Conservation (phyloP, 2,329 filamentous ascomycete genomes). For the Colletotrichum musae region DNA sequence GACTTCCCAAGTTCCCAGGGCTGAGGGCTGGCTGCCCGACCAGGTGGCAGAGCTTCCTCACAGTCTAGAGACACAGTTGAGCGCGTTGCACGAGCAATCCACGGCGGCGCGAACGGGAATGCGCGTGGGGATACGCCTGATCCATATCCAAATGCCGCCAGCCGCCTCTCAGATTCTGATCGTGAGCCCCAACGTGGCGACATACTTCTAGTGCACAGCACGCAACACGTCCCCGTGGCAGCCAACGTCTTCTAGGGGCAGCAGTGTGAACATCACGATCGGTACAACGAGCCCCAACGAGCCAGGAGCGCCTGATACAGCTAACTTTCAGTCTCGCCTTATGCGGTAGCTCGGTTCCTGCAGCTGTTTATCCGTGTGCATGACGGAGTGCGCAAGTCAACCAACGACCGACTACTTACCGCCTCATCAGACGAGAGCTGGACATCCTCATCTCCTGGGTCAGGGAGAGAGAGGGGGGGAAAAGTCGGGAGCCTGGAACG, state of each 20-base stretch:
- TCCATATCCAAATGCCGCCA: conserved; percentile 7
- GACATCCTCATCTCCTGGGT: background rate
- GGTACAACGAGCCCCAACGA: too few species aligned
- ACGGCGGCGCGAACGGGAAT: background rate
- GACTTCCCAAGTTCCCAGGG: conserved; percentile 17
- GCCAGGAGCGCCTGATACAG: too few species aligned
- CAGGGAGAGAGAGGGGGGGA: background rate
- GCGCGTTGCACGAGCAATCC: background rate
- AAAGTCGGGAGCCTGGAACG: conserved; percentile 9
- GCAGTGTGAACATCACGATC: too few species aligned
- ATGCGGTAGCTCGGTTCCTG: conserved; percentile 36
- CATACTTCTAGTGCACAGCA: background rate
- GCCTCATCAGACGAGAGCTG: conserved; percentile 24
- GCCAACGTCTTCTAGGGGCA: background rate
- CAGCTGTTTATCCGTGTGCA: conserved; percentile 17
- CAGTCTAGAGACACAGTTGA: conserved; percentile 1
- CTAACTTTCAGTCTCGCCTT: background rate
- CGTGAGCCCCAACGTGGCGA: conserved; percentile 8
- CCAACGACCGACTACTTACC: conserved; percentile 23
- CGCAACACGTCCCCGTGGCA: conserved; percentile 4
- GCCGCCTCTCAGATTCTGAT: background rate
- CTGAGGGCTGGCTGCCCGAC: conserved; percentile 9
- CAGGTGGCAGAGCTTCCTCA: conserved; percentile 2
- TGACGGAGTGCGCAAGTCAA: background rate
- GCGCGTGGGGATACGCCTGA: too few species aligned